phyloP scores from a whole-genome alignment of 208 protist species.

The Entamoeba histolytica region DNA sequence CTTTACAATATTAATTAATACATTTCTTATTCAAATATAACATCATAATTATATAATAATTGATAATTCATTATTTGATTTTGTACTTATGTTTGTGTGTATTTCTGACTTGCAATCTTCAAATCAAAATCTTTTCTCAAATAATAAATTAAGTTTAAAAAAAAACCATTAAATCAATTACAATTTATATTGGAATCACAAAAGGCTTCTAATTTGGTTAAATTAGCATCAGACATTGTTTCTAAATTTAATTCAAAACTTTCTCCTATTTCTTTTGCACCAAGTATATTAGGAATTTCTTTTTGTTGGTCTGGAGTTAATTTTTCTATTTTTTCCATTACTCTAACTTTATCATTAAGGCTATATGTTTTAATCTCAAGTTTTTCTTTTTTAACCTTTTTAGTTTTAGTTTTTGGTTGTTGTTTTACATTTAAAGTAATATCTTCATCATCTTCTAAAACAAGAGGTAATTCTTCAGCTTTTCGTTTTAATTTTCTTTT shows the following conservation, averaged over 20 bases:
- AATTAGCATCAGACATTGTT: background rate
- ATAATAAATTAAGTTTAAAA: too few relatives aligned
- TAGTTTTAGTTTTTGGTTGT: background rate
- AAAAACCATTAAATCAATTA: too few relatives aligned
- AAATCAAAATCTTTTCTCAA: too few relatives aligned
- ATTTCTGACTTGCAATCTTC: too few relatives aligned
- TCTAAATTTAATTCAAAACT: background rate
- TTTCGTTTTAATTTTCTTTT: background rate
- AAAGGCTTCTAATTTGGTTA: background rate
- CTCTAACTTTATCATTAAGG: background rate
- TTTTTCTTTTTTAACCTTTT: background rate
- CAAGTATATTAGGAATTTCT: background rate
- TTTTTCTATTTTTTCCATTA: background rate
- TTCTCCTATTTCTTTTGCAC: background rate
- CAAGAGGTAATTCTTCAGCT: background rate
- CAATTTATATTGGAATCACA: background rate
- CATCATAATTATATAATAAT: too few relatives aligned
- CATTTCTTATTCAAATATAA: too few relatives aligned
- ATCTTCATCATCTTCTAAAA: background rate
- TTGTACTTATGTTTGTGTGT: too few relatives aligned
- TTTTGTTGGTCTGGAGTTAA: background rate
- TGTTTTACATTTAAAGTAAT: too few relatives aligned
- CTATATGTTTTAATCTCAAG: background rate
- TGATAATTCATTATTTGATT: too few relatives aligned
- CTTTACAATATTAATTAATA: too few relatives aligned